Base-by-base conservation (phyloP, 768 basidiomycete genomes). In the Termitomyces sp. region DNA sequence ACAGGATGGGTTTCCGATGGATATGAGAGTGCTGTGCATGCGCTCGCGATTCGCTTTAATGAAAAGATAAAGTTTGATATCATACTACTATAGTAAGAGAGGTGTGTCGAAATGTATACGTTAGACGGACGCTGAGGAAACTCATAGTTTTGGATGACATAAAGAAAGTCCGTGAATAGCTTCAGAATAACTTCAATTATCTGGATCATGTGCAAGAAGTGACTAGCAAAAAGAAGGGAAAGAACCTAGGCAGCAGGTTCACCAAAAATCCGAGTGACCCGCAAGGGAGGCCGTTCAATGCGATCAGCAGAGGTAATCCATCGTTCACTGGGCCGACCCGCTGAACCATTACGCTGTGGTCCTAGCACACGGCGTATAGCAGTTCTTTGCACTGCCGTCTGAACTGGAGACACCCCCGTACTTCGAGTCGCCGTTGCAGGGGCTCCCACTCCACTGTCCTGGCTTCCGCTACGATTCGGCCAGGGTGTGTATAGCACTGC, bases 251-350 rank as follows among this genome's bases (percentile, higher is more conserved):
- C 24, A 18, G 26, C n/a, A 41, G 26, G 38, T 20, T 52, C 38
- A 41, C 54, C 54, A 3, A 55, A 55, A n/a, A 55, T 13, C 14
- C 54, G 54, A n/a, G 54, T 55, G n/a, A 55, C 28, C 16, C 32
- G 32, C 33, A 55, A 10, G 22, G 54, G 53, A 46, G 43, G 54
- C 11, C 52, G 52, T n/a, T 52, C 52, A 41, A 30, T 26, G 30
- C 26, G n/a, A n/a, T 41, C 38, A 52, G 38, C 38, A 52, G 36
- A 18, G 11, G 11, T 28, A 28, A n/a, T n/a, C 52, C 52, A 52
- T 52, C 52, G 52, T 40, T 52, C 52, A 30, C 38, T n/a, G 4
- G 35, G 33, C 22, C 22, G 36, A 52, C 11, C 51, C 38, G 38
- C 22, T n/a, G 50, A 18, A 18, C 35, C 26, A 28, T 26, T 18